Base-by-base conservation (phyloP, 2,329 filamentous ascomycete species). In the Trichoderma breve region DNA sequence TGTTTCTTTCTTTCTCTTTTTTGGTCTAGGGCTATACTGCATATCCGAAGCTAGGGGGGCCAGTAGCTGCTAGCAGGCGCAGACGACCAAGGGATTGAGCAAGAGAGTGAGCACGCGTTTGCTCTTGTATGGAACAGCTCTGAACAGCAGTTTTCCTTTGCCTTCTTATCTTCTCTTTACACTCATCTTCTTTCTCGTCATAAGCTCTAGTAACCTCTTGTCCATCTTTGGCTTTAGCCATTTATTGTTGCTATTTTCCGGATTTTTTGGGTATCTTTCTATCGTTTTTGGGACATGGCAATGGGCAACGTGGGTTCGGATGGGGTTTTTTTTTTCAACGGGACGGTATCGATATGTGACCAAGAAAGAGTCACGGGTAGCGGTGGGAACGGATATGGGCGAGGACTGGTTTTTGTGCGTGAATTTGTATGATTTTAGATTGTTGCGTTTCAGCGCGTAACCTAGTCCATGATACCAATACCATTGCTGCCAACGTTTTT, bases 381-480 rank as follows among this genome's bases (percentile, higher is more conserved):
- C 32, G 60, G 39, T 71, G 71, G 71, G 36, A 70, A 62, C 60
- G 67, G 67, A 36, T 60, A 71, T 71, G 71, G 66, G 67, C 71
- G 66, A 72, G 71, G 71, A 72, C 66, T 70, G 71, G 71, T 72
- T 72, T 60, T 70, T 70, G 57, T 72, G 61, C 71, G 57, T 64
- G 71, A 71, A 72, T 65, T 62, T 71, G 71, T 72, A 72, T 70
- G 71, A 71, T 51, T 70, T 69, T 64, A 72, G 71, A 72, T 71
- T 71, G 71, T 71, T 70, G 71, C 67, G 66, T 72, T 63, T 70
- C 55, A 72, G 71, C 67, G 65, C 71, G 65, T 72, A 72, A 71
- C 71, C 71, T 72, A 72, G 71, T 72, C 66, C 61, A 72, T 70
- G 71, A 70, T 72, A 72, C 71, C 71, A 72, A 72, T 72, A 60